Conservation (phyloP, 1,284 basidiomycete species). For the Macrocystidia cucumis region DNA sequence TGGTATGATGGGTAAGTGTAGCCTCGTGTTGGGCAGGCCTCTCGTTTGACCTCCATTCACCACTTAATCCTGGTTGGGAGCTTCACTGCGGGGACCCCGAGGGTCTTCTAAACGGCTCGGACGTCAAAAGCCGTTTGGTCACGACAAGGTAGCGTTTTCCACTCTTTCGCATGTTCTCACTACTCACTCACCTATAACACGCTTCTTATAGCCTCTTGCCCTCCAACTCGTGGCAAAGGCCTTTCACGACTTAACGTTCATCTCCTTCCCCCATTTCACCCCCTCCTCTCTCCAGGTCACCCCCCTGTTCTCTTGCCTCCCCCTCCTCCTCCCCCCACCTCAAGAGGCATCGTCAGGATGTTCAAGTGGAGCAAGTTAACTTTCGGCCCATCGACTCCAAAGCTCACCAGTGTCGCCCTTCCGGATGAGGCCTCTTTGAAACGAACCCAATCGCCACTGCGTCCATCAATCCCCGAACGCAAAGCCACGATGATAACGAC, state of each 20-base stretch:
- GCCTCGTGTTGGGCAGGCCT: slow-evolving; percentile 20
- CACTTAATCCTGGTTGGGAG: slow-evolving; percentile 17
- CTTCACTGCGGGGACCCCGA: slow-evolving; percentile 16
- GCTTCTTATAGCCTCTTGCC: slow-evolving; percentile 14
- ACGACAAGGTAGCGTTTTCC: slow-evolving; percentile 15
- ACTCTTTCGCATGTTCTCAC: slow-evolving; percentile 3
- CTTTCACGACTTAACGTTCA: slow-evolving; percentile 11
- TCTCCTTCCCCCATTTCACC: slow-evolving; percentile 7
- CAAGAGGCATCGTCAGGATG: slow-evolving; percentile 17
- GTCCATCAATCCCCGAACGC: neutral
- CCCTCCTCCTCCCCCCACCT: slow-evolving; percentile 11
- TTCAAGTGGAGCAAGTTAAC: slow-evolving; percentile 21
- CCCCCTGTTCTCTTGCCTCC: slow-evolving; percentile 14
- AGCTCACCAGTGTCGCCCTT: slow-evolving; percentile 18
- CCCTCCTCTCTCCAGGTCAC: slow-evolving; percentile 7
- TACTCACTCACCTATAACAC: slow-evolving; percentile 7
- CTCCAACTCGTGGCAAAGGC: slow-evolving; percentile 23
- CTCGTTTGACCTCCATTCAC: slow-evolving; percentile 12
- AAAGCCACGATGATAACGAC: neutral
- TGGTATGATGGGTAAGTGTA: too few relatives aligned
- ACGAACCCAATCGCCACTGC: neutral
- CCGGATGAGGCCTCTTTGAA: slow-evolving; percentile 15
- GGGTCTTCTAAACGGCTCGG: slow-evolving; percentile 19
- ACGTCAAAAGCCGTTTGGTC: slow-evolving; percentile 14
- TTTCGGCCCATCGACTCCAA: slow-evolving; percentile 23